Evolutionary conservation across 2,329 filamentous ascomycete genomes (phyloP).

Genomic region (Fonsecaea monophora): DNA sequence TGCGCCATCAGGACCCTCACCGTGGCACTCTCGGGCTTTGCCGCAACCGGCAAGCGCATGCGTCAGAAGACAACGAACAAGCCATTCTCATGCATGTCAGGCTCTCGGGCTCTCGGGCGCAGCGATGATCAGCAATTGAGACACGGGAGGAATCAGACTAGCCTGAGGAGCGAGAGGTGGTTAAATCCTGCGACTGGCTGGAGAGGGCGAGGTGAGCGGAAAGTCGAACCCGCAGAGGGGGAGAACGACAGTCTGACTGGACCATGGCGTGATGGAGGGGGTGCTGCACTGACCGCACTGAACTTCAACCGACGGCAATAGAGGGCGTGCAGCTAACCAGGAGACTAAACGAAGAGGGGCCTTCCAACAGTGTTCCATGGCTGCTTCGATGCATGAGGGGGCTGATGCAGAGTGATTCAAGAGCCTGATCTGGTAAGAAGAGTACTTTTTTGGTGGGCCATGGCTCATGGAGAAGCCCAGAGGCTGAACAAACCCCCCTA

Average conservation of each 20-base stretch:
- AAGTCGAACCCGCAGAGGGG: not conserved
- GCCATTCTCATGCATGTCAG: slow-evolving; percentile 35
- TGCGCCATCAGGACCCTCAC: slow-evolving; percentile 12
- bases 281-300: slow-evolving; percentile 1
- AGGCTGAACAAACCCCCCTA: not conserved
- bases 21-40: slow-evolving; percentile 12
- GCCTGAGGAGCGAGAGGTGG: not conserved
- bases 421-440: not conserved
- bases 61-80: slow-evolving; percentile 15
- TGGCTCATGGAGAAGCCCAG: not conserved
- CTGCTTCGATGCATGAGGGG: slow-evolving; percentile 31
- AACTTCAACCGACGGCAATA: slow-evolving; percentile 2
- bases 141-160: slow-evolving; percentile 31
- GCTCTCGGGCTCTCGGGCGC: slow-evolving; percentile 22
- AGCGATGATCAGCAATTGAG: slow-evolving; percentile 34
- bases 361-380: slow-evolving; percentile 25
- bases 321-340: slow-evolving; percentile 14
- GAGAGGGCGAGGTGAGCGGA: not conserved
- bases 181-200: slow-evolving; percentile 10
- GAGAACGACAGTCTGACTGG: not conserved
- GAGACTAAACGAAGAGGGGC: not conserved
- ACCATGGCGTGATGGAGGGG: not conserved
- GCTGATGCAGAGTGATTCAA: slow-evolving; percentile 17
- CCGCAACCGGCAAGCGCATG: slow-evolving; percentile 30
- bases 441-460: not conserved